Conservation (phyloP, 768 basidiomycete species). For the Termitomyces sp. region DNA sequence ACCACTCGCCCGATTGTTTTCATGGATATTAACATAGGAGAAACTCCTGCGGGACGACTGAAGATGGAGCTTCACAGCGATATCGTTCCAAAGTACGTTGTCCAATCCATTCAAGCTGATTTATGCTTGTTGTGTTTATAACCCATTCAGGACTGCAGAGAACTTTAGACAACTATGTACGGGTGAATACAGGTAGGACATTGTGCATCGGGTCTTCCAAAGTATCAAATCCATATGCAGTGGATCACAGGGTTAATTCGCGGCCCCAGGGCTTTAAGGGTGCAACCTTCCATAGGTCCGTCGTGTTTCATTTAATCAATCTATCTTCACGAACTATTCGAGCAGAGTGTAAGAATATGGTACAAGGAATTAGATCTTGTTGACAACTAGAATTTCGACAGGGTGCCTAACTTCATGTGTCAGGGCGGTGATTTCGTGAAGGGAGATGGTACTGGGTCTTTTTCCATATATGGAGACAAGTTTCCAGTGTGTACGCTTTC, state of each 20-base stretch:
- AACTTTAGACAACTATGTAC: constrained; percentile 98
- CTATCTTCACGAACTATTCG: neutral
- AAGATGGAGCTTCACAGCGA: constrained; percentile 99
- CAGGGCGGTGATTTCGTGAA: constrained; percentile 98
- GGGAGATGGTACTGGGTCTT: constrained; percentile 90
- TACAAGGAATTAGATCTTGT: constrained; percentile 1
- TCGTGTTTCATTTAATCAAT: neutral
- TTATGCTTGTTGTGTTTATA: neutral
- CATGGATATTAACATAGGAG: constrained; percentile 95
- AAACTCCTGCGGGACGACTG: constrained; percentile 89
- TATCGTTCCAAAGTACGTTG: constrained; percentile 82
- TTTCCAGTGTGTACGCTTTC: constrained; percentile 58
- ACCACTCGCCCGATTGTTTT: constrained; percentile 83
- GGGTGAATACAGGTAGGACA: constrained; percentile 81
- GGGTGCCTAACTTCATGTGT: constrained; percentile 93
- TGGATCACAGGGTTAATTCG: constrained; percentile 56
- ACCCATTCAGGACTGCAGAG: constrained; percentile 74
- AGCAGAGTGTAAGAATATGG: constrained; percentile 58
- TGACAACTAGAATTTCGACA: constrained; percentile 22
- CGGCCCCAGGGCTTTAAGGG: constrained; percentile 89
- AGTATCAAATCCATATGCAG: constrained; percentile 12
- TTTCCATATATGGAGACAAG: constrained; percentile 95
- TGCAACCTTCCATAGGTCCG: constrained; percentile 88
- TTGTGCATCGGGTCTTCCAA: neutral
- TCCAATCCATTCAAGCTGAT: neutral